A percentile compares a stretch with the other conserved stretches of the same genome.
Evolutionary conservation across 1,139 yeast species (phyloP).

Genomic region (Pichia inconspicua): DNA sequence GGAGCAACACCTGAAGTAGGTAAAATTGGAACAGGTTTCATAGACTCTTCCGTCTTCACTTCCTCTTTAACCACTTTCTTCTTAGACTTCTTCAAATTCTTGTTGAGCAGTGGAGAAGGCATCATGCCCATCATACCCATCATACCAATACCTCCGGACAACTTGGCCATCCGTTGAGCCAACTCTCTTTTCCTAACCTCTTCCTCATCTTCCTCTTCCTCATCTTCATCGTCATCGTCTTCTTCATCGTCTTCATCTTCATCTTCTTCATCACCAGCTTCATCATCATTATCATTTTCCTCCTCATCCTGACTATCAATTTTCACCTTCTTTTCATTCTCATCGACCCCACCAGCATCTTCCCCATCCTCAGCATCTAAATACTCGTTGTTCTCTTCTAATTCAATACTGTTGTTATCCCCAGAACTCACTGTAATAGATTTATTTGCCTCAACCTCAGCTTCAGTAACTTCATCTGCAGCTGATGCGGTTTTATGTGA

Average conservation of each 20-base stretch:
- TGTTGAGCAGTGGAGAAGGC: conserved; percentile 35
- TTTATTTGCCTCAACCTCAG: background rate
- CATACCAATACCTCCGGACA: conserved; percentile 89
- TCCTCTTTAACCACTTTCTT: conserved; percentile 15
- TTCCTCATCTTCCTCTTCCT: conserved; percentile 51
- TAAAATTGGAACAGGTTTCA: conserved; percentile 25
- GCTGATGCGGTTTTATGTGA: conserved; percentile 10
- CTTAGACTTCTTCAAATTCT: conserved; percentile 24
- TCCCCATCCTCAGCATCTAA: background rate
- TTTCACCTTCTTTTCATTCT: conserved; percentile 32
- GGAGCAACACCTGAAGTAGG: conserved; percentile 9
- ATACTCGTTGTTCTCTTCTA: background rate
- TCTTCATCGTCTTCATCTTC: conserved; percentile 16
- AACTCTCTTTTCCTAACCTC: conserved; percentile 71
- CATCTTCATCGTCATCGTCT: conserved; percentile 29
- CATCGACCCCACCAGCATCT: background rate
- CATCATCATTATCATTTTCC: conserved; percentile 17
- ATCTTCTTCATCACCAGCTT: conserved; percentile 19
- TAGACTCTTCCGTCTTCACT: conserved; percentile 12
- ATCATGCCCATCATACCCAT: conserved; percentile 73
- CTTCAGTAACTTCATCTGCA: background rate
- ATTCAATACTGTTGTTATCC: background rate
- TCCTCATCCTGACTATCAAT: conserved; percentile 23
- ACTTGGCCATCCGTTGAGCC: conserved; percentile 91
- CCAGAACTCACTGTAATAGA: background rate